Evolutionary conservation across 1,284 basidiomycete species (phyloP).

Genomic region (Tremellales sp.): DNA sequence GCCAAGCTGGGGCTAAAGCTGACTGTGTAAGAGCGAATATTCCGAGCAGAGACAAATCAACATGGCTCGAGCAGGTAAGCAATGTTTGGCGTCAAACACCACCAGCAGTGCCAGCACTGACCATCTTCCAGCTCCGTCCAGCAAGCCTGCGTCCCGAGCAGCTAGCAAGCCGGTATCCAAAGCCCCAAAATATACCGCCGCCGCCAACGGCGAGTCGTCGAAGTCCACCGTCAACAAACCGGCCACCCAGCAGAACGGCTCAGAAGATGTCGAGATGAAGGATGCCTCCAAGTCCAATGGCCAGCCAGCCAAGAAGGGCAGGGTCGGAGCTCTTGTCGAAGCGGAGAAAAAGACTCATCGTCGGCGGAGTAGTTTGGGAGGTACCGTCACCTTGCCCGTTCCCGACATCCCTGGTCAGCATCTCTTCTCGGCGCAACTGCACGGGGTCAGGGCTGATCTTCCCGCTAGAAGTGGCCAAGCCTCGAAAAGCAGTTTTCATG

Average conservation of each 20-base stretch:
- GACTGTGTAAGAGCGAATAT: too few relatives aligned
- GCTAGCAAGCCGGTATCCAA: conserved; percentile 16
- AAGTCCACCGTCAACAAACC: conserved; percentile 1
- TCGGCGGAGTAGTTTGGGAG: conserved; percentile 19
- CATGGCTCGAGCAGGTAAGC: not conserved
- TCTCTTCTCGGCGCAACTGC: not conserved
- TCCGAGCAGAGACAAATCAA: not conserved
- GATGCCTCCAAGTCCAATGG: conserved; percentile 12
- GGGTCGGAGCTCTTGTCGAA: conserved; percentile 19
- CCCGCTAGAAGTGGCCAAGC: conserved; percentile 15
- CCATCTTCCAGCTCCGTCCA: not conserved
- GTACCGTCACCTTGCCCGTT: conserved; percentile 21
- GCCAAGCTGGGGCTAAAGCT: too few relatives aligned
- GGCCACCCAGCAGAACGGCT: conserved; percentile 6
- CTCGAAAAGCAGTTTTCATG: conserved; percentile 57
- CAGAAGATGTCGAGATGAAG: conserved; percentile 8
- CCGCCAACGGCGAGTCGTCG: not conserved
- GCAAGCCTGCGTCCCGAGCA: conserved; percentile 17
- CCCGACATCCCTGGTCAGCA: conserved; percentile 29
- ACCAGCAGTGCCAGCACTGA: not conserved
- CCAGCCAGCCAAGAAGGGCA: conserved; percentile 17
- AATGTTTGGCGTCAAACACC: not conserved
- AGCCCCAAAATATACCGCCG: conserved; percentile 5
- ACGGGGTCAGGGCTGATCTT: not conserved
- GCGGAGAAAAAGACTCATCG: conserved; percentile 18